Percentiles rank a stretch among this genome's conserved stretches.
phyloP scores from a whole-genome alignment of 1,284 basidiomycete genomes.

The Ceratobasidium sp. region DNA sequence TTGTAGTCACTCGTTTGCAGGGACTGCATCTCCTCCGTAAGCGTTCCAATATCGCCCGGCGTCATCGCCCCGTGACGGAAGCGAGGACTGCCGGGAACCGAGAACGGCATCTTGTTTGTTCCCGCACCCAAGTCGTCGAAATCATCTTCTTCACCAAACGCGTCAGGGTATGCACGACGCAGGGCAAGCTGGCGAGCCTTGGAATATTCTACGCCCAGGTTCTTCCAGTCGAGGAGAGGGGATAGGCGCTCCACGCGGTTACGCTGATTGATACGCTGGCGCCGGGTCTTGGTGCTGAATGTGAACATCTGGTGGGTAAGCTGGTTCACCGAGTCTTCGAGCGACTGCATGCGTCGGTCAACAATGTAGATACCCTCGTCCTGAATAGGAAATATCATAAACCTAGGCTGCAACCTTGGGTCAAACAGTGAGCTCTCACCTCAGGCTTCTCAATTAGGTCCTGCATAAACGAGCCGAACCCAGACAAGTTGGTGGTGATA shows the following conservation, averaged over 20 bases:
- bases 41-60: constrained; percentile 92
- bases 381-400: constrained; percentile 12
- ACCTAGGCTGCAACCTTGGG: constrained; percentile 56
- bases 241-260: constrained; percentile 95
- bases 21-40: constrained; percentile 95
- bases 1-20: constrained; percentile 90
- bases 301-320: constrained; percentile 79
- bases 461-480: constrained; percentile 99
- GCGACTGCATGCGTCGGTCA: constrained; percentile 88
- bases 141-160: constrained; percentile 69
- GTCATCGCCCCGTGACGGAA: constrained; percentile 83
- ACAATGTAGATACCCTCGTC: constrained; percentile 96
- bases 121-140: constrained; percentile 64
- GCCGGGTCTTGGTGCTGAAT: constrained; percentile 90
- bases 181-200: constrained; percentile 95
- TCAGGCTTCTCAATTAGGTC: constrained; percentile 93
- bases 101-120: constrained; percentile 77
- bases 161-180: constrained; percentile 94
- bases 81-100: constrained; percentile 89
- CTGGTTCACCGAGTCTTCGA: constrained; percentile 87
- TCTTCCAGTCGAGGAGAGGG: constrained; percentile 98
- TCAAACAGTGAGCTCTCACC: constrained; percentile 54
- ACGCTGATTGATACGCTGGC: constrained; percentile 98
- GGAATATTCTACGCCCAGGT: constrained; percentile 95
- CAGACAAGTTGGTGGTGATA: constrained; percentile 96